A percentile compares a stretch with the other conserved stretches of the same genome.
phyloP scores from a whole-genome alignment of 306 rosid species.

The Vigna unguiculata region DNA sequence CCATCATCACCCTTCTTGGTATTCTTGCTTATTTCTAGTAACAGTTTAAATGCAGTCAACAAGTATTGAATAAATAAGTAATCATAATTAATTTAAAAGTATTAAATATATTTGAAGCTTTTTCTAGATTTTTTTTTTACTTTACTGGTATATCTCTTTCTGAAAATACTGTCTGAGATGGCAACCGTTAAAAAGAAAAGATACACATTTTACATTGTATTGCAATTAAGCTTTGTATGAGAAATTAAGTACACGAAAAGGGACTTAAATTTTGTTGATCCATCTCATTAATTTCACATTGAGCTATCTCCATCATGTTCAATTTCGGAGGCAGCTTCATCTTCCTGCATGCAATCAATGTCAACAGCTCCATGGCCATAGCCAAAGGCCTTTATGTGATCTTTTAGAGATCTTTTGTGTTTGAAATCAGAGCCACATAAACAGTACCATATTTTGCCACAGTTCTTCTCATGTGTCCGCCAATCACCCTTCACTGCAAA shows the following conservation, averaged over 20 bases:
- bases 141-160: background rate
- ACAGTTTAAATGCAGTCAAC: too few relatives aligned
- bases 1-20: too few relatives aligned
- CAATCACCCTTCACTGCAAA: conserved; percentile 81
- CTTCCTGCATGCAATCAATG: conserved; percentile 30
- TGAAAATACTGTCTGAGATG: background rate
- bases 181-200: background rate
- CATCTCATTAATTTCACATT: background rate
- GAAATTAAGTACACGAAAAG: background rate
- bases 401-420: conserved; percentile 75
- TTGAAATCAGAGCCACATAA: conserved; percentile 77
- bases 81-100: too few relatives aligned
- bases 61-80: background rate
- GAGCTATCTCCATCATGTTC: conserved; percentile 37
- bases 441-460: conserved; percentile 72
- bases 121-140: background rate
- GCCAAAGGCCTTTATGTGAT: conserved; percentile 70
- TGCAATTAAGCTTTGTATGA: background rate
- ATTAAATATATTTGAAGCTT: background rate
- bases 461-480: conserved; percentile 79
- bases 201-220: conserved; percentile 15
- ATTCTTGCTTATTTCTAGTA: too few relatives aligned
- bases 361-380: conserved; percentile 10
- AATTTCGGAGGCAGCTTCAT: conserved; percentile 26
- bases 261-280: background rate